A percentile compares a stretch with the other conserved stretches of the same genome.
These are phyloP conservation scores for Cenchrus americanus DNA, from an alignment of 176 grass and related monocot genomes.

Conservation along the genomic window DNA sequence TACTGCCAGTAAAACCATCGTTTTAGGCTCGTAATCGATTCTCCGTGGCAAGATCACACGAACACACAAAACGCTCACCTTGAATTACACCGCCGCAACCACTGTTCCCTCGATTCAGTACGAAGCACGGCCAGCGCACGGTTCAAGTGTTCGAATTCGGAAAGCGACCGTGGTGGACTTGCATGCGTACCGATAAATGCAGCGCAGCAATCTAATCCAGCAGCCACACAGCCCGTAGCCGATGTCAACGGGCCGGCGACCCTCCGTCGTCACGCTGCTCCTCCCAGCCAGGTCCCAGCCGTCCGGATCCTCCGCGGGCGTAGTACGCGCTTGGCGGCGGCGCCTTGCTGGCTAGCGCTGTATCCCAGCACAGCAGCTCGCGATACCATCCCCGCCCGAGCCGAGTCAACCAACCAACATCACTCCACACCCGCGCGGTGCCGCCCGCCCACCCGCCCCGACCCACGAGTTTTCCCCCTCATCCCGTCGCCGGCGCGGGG, in stretches of 20 bases:
- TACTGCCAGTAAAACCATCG: background rate
- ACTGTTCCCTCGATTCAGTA: too few relatives aligned
- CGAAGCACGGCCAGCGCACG: background rate
- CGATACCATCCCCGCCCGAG: background rate
- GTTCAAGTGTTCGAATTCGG: background rate
- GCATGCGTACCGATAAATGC: background rate
- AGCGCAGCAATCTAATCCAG: too few relatives aligned
- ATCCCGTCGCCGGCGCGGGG: conserved; percentile 7
- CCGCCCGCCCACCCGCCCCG: background rate
- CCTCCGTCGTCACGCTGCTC: background rate
- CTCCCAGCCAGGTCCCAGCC: too few relatives aligned
- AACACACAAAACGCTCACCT: too few relatives aligned
- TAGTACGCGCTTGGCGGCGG: background rate
- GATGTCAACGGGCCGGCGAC: conserved; percentile 34
- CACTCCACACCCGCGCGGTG: background rate
- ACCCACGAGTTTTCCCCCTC: background rate
- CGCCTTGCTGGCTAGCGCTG: background rate
- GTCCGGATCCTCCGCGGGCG: too few relatives aligned
- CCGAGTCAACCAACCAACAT: conserved; percentile 11
- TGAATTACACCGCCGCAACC: too few relatives aligned
- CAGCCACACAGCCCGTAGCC: background rate
- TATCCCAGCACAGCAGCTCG: background rate
- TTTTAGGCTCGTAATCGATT: too few relatives aligned
- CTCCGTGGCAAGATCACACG: too few relatives aligned
- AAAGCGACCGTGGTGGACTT: background rate